A percentile compares a stretch with the other conserved stretches of the same genome.
Evolutionary conservation across 2,329 filamentous ascomycete species (phyloP).

Genomic region (Colletotrichum sublineola): DNA sequence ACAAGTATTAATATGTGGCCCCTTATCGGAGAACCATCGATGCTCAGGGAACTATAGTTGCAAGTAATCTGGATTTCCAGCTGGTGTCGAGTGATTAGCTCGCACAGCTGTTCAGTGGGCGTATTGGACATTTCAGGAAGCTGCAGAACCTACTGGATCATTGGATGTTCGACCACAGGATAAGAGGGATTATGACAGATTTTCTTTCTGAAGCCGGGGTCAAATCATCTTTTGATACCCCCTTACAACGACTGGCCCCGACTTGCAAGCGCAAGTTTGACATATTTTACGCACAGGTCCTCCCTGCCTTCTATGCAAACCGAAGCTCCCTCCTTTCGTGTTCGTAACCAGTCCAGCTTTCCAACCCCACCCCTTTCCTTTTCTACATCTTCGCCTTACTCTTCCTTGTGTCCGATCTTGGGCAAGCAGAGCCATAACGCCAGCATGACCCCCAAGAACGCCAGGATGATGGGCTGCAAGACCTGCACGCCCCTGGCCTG

Average conservation of each 20-base stretch:
- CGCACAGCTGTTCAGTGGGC: neutral
- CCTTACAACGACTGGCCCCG: neutral
- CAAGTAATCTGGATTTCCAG: neutral
- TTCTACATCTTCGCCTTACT: constrained; percentile 45
- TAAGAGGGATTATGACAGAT: neutral
- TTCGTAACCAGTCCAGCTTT: no score
- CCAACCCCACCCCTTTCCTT: no score
- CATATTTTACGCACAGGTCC: neutral
- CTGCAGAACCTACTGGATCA: neutral
- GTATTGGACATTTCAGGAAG: neutral
- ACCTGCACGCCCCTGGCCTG: constrained; percentile 67
- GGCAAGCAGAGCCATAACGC: constrained; percentile 62
- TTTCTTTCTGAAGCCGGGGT: neutral
- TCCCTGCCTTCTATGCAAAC: neutral
- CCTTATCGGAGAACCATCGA: neutral
- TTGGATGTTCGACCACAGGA: neutral
- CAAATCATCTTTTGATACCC: neutral
- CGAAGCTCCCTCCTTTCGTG: neutral
- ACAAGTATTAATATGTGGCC: neutral
- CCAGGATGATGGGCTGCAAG: constrained; percentile 69
- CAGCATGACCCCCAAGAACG: constrained; percentile 59
- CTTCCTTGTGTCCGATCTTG: constrained; percentile 55
- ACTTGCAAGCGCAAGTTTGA: neutral
- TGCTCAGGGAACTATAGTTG: neutral
- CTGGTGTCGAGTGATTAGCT: neutral